Base-by-base conservation (phyloP, 768 basidiomycete genomes). In the Tylopilus rubrobrunneus region DNA sequence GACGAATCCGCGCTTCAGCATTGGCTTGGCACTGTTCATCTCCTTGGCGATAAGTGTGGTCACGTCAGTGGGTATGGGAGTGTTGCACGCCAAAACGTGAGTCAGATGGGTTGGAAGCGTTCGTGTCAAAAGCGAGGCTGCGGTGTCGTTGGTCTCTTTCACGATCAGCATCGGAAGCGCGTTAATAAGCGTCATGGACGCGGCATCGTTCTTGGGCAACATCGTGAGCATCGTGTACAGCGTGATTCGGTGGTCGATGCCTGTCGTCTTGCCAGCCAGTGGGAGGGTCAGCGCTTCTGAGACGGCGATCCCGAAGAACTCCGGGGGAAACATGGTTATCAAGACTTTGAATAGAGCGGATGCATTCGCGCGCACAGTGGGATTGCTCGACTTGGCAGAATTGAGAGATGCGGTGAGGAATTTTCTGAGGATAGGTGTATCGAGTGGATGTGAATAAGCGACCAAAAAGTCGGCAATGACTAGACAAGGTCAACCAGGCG, bases 81-180 rank as follows among this genome's bases (percentile, higher is more conserved):
- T 64, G 42, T 78, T 70, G 19, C 63, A 64, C 28, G 60, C 67
- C 23, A 96, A 74, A 5, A 84, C 66, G 56, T 76, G 76, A 0
- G 69, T 68, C 11, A 96, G 69, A 63, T 96, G 92, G 0, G 68
- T 57, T 0, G 80, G 68, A 12, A 96, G 69, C 3, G 82, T 78
- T 1, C 69, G 66, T 1, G 78, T 76, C 12, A 95, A 76, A 1
- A 78, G 74, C 0, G 75, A 56, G 7, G 81, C 74, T 2, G 87
- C 84, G 0, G 69, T 65, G 49, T 97, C 93, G 60, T 87, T 86
- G 1, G 84, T 81, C 68, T 97, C 96, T 69, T 94, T 99, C 3
- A 74, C 62, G 44, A 85, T 69, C 15, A 84, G 65, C 0, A 73
- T 62, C 3, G 77, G 70, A 11, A 80, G 66, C 1, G 74, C 67